phyloP scores from a whole-genome alignment of 768 basidiomycete species.

The Tremella fuciformis region DNA sequence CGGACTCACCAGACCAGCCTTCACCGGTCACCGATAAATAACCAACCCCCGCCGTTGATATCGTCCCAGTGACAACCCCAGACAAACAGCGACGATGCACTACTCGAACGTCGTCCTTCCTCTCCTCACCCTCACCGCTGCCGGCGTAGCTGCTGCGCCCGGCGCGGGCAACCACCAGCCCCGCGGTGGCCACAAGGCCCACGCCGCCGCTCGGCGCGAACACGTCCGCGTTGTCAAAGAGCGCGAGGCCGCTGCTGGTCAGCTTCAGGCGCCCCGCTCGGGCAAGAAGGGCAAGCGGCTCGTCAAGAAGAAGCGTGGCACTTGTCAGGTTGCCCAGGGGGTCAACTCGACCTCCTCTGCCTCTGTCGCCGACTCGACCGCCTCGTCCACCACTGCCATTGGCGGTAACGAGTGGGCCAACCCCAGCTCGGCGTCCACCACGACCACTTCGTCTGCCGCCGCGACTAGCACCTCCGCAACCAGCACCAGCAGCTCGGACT shows the following conservation, averaged over 20 bases:
- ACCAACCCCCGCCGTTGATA: constrained; percentile 13
- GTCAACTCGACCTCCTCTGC: constrained; percentile 22
- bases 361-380: constrained; percentile 6
- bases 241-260: neutral
- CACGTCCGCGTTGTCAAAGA: constrained; percentile 6
- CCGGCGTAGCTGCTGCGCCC: constrained; percentile 13
- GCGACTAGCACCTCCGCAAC: constrained; percentile 18
- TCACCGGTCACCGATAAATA: constrained; percentile 32
- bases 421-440: constrained; percentile 24
- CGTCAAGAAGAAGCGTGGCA: constrained; percentile 44
- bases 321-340: constrained; percentile 30
- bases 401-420: constrained; percentile 16
- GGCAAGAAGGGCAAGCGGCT: constrained; percentile 35
- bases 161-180: neutral
- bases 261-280: neutral
- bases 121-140: constrained; percentile 26
- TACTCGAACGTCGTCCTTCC: constrained; percentile 34
- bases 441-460: constrained; percentile 25
- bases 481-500: constrained; percentile 19
- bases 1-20: constrained; percentile 22
- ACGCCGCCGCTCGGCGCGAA: neutral
- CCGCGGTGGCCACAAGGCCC: neutral
- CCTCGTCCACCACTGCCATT: constrained; percentile 19
- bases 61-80: constrained; percentile 1
- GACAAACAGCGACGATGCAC: constrained; percentile 27